phyloP scores from a whole-genome alignment of 2,329 filamentous ascomycete genomes.

The Magnaporthiopsis rhizophila region DNA sequence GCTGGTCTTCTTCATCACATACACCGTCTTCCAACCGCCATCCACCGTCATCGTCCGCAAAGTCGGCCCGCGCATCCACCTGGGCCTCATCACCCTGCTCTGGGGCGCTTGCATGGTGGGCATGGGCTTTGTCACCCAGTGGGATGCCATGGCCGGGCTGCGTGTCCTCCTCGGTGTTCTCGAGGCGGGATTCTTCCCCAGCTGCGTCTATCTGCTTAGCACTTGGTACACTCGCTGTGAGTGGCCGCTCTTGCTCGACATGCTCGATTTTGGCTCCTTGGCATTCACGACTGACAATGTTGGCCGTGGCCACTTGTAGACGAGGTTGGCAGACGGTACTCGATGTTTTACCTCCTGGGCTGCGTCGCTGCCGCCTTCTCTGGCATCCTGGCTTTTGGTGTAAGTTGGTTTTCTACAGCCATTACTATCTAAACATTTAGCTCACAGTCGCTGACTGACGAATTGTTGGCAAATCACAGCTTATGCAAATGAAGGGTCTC shows the following conservation, averaged over 20 bases:
- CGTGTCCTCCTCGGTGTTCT: conserved; percentile 54
- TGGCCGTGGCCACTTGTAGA: conserved; percentile 26
- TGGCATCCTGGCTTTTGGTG: conserved; percentile 62
- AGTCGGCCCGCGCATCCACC: conserved; percentile 52
- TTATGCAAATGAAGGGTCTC: conserved; percentile 56
- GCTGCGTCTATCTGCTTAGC: conserved; percentile 62
- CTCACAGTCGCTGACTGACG: neutral
- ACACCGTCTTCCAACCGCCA: conserved; percentile 63
- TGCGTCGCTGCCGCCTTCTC: conserved; percentile 58
- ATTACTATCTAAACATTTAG: neutral
- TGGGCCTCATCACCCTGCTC: conserved; percentile 43
- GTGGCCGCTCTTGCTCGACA: conserved; percentile 14
- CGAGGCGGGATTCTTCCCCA: conserved; percentile 66
- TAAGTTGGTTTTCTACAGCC: conserved; percentile 28
- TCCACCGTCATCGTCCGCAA: conserved; percentile 62
- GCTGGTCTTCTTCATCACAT: conserved; percentile 67
- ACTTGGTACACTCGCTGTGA: conserved; percentile 64
- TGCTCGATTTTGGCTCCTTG: neutral
- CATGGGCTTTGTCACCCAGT: conserved; percentile 54
- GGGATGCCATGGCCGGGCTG: conserved; percentile 42
- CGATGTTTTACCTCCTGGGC: conserved; percentile 61
- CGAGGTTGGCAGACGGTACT: conserved; percentile 63
- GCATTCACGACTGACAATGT: neutral
- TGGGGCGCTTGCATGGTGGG: conserved; percentile 58
- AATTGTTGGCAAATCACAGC: conserved; percentile 17